Percentiles rank a stretch among this genome's conserved stretches.
These are phyloP conservation scores for Boletus semigastroideus DNA, from an alignment of 1,284 basidiomycete species.

Conservation along the genomic window DNA sequence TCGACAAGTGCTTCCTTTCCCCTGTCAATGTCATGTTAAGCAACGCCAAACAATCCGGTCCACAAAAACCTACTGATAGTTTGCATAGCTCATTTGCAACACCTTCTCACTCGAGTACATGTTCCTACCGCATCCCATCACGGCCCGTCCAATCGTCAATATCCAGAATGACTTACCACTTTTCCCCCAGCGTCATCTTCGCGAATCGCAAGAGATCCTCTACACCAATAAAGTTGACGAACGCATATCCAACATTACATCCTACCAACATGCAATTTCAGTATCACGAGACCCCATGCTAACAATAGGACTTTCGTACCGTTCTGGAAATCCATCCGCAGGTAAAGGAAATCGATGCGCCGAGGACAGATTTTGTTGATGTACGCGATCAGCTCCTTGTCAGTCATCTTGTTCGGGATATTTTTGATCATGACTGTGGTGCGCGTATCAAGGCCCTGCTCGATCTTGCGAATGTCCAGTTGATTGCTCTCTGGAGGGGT, in stretches of 20 bases:
- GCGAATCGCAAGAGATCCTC: conserved; percentile 76
- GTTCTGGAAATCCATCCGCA: conserved; percentile 82
- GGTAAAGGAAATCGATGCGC: conserved; percentile 80
- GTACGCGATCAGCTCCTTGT: conserved; percentile 67
- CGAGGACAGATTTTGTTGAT: conserved; percentile 68
- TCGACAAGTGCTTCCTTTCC: conserved; percentile 85
- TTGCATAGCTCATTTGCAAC: conserved; percentile 83
- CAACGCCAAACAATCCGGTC: conserved; percentile 3
- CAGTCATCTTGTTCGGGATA: conserved; percentile 86
- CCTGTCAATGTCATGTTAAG: conserved; percentile 38
- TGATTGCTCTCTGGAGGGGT: conserved; percentile 57
- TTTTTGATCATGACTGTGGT: conserved; percentile 90
- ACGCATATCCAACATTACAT: conserved; percentile 85
- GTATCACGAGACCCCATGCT: not conserved
- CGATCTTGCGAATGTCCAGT: conserved; percentile 68
- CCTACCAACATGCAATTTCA: conserved; percentile 42
- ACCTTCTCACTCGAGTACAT: conserved; percentile 87
- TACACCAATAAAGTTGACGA: conserved; percentile 83
- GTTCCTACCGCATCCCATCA: conserved; percentile 52
- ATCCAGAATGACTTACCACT: conserved; percentile 52
- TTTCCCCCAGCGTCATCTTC: conserved; percentile 67
- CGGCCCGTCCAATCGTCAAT: not conserved
- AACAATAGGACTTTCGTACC: conserved; percentile 42
- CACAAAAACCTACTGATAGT: conserved; percentile 65
- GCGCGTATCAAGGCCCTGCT: conserved; percentile 73